phyloP scores from a whole-genome alignment of 208 protist species.

The Crithidia bombi region DNA sequence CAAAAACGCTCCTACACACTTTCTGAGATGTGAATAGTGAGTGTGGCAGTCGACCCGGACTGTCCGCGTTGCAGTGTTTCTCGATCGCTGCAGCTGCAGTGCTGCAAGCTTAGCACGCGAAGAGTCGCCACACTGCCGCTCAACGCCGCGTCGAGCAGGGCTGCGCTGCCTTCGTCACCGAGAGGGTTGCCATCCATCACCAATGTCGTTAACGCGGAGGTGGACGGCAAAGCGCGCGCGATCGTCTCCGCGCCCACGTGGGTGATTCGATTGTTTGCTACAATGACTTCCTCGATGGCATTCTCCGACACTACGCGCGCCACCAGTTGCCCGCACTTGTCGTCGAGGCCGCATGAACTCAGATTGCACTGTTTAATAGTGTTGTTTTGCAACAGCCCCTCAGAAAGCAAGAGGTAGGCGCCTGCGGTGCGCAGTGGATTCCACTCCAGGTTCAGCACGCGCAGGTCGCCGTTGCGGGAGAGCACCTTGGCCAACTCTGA shows the following conservation, averaged over 20 bases:
- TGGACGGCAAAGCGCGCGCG: slow-evolving; percentile 70
- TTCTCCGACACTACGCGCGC: slow-evolving; percentile 86
- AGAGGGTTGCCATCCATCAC: slow-evolving; percentile 88
- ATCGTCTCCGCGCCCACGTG: slow-evolving; percentile 74
- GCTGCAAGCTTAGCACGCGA: slow-evolving; percentile 66
- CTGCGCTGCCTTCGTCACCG: slow-evolving; percentile 67
- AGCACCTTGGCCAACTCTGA: slow-evolving; percentile 76
- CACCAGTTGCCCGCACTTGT: slow-evolving; percentile 67
- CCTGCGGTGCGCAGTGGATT: slow-evolving; percentile 80
- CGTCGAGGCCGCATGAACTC: slow-evolving; percentile 79
- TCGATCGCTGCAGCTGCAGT: slow-evolving; percentile 58
- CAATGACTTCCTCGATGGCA: slow-evolving; percentile 87
- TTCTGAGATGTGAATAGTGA: slow-evolving; percentile 69
- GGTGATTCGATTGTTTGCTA: slow-evolving; percentile 90
- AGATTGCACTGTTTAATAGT: slow-evolving; percentile 91
- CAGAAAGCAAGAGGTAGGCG: slow-evolving; percentile 57
- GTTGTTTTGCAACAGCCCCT: slow-evolving; percentile 89
- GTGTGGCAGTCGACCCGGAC: slow-evolving; percentile 21
- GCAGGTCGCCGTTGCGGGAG: slow-evolving; percentile 81
- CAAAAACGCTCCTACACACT: slow-evolving; percentile 31
- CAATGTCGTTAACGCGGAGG: slow-evolving; percentile 73
- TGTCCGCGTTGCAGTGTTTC: slow-evolving; percentile 43
- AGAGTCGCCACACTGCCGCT: slow-evolving; percentile 54
- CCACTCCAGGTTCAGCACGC: slow-evolving; percentile 89
- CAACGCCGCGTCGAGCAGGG: slow-evolving; percentile 59